Evolutionary conservation across 805 yeast genomes (phyloP).

Genomic region (Diddensiella caesifluorescens): DNA sequence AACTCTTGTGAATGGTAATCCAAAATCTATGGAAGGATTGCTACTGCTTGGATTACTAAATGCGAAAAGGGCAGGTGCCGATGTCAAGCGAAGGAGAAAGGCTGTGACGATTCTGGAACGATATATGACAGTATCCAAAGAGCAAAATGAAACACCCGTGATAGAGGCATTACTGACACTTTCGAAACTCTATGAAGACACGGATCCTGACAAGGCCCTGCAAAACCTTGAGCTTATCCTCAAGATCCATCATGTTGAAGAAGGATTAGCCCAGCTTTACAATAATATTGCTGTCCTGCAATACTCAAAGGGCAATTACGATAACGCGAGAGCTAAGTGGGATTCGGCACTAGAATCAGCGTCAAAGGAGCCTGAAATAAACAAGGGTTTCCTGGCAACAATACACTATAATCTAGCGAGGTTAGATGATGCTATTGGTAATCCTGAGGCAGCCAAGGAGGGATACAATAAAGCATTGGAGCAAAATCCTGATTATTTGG

Average conservation of each 20-base stretch:
- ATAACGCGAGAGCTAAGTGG: slow-evolving; percentile 42
- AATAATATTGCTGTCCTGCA: slow-evolving; percentile 85
- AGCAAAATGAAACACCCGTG: slow-evolving; percentile 48
- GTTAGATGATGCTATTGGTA: slow-evolving; percentile 47
- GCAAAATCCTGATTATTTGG: slow-evolving; percentile 61
- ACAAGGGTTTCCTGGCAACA: slow-evolving; percentile 37
- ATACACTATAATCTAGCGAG: slow-evolving; percentile 73
- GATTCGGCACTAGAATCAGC: slow-evolving; percentile 10
- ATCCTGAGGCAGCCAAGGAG: slow-evolving; percentile 34
- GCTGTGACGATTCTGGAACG: slow-evolving; percentile 65
- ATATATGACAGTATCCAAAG: slow-evolving; percentile 58
- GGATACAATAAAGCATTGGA: slow-evolving; percentile 54
- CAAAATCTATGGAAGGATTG: slow-evolving; percentile 67
- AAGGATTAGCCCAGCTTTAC: slow-evolving; percentile 44
- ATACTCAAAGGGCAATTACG: slow-evolving; percentile 56
- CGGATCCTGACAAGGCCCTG: slow-evolving; percentile 60
- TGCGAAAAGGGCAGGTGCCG: slow-evolving; percentile 42
- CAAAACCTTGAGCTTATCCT: slow-evolving; percentile 56
- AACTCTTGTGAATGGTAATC: slow-evolving; percentile 56
- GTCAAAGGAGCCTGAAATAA: slow-evolving; percentile 17
- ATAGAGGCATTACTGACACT: slow-evolving; percentile 63
- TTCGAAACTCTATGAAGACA: slow-evolving; percentile 63
- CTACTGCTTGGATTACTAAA: slow-evolving; percentile 68
- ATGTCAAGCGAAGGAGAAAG: slow-evolving; percentile 32
- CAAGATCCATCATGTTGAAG: slow-evolving; percentile 40